Conservation (phyloP, 2,329 filamentous ascomycete genomes). For the Diaporthe sp. region DNA sequence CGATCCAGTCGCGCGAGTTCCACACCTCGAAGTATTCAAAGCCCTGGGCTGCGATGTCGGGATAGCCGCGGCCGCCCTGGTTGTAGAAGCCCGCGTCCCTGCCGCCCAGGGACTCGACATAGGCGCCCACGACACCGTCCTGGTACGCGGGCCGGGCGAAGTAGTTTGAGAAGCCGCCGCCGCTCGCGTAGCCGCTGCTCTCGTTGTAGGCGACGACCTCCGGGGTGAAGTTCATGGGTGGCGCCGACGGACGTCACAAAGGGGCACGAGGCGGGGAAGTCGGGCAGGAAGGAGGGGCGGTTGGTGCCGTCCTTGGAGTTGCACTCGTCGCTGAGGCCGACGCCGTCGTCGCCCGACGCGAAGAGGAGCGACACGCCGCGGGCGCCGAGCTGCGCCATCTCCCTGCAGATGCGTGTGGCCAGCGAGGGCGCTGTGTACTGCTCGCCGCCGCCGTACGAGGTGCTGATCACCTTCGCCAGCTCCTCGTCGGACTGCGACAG, state of each 20-base stretch:
- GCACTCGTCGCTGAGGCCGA: slow-evolving; percentile 52
- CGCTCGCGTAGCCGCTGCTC: slow-evolving; percentile 52
- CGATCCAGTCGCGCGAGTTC: slow-evolving; percentile 46
- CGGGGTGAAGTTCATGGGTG: slow-evolving; percentile 56
- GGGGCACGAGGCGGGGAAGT: slow-evolving; percentile 61
- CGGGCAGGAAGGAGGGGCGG: slow-evolving; percentile 60
- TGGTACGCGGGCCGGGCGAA: slow-evolving; percentile 64
- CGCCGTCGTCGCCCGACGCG: slow-evolving; percentile 70
- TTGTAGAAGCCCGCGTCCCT: slow-evolving; percentile 63
- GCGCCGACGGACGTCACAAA: slow-evolving; percentile 75
- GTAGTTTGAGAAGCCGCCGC: slow-evolving; percentile 68
- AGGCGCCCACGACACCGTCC: slow-evolving; percentile 54
- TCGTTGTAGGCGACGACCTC: slow-evolving; percentile 47
- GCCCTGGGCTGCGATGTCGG: slow-evolving; percentile 69
- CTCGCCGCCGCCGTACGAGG: slow-evolving; percentile 78
- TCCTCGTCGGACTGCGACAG: slow-evolving; percentile 62
- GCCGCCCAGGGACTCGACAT: slow-evolving; percentile 56
- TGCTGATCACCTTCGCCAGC: slow-evolving; percentile 74
- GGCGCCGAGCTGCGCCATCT: slow-evolving; percentile 75
- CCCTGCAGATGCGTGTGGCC: slow-evolving; percentile 64
- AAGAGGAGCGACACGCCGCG: slow-evolving; percentile 78
- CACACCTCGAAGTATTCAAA: slow-evolving; percentile 65
- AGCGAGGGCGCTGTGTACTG: slow-evolving; percentile 73
- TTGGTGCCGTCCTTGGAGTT: slow-evolving; percentile 46
- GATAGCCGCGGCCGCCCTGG: slow-evolving; percentile 60